Percentiles rank a stretch among this genome's conserved stretches.
Evolutionary conservation across 148 eudicot genomes (phyloP).

Genomic region (Camellia granthamiana): DNA sequence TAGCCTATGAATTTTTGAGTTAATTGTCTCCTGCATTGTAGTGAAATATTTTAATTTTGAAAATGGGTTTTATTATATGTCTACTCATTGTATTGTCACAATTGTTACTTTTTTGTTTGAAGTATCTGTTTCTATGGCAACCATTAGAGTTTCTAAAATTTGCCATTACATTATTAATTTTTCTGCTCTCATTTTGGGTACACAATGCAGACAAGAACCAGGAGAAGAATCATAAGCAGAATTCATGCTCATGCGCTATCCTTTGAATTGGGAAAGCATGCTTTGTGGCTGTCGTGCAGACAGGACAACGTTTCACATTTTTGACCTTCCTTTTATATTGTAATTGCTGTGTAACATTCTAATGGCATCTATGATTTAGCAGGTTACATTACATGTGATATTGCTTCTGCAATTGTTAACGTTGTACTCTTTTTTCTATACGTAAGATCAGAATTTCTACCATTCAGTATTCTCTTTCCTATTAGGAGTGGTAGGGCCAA

Average conservation of each 20-base stretch:
- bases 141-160: neutral
- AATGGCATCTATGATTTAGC: slow-evolving; percentile 2
- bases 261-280: slow-evolving; percentile 22
- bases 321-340: slow-evolving; percentile 6
- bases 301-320: neutral
- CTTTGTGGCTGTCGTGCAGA: neutral
- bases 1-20: too few species aligned
- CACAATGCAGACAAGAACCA: slow-evolving; percentile 31
- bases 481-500: neutral
- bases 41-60: neutral
- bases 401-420: slow-evolving; percentile 11
- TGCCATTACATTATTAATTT: neutral
- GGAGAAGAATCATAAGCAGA: slow-evolving; percentile 24
- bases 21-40: too few species aligned
- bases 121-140: neutral
- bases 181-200: neutral
- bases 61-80: neutral
- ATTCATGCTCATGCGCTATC: slow-evolving; percentile 31
- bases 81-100: neutral
- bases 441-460: slow-evolving; percentile 7
- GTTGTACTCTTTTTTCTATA: slow-evolving; percentile 5
- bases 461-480: neutral
- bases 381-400: slow-evolving; percentile 15
- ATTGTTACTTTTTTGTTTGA: neutral
- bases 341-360: neutral